A percentile compares a stretch with the other conserved stretches of the same genome.
These are phyloP conservation scores for Salix arbutifolia DNA, from an alignment of 345 rosid species.

Conservation along the genomic window DNA sequence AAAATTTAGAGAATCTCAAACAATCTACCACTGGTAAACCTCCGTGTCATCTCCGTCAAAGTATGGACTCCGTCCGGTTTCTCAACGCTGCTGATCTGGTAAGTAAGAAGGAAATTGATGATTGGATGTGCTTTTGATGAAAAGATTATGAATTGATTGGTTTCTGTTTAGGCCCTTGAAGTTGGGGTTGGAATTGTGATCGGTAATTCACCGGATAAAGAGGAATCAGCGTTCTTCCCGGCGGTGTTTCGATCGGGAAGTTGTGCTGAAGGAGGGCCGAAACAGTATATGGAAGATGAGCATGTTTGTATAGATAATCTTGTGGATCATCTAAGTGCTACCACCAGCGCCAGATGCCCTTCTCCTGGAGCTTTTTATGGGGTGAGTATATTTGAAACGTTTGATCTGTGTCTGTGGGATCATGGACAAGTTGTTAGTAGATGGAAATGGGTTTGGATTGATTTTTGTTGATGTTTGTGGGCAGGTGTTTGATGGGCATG, in stretches of 20 bases:
- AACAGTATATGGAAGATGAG: slow-evolving; percentile 92
- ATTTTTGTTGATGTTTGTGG: slow-evolving; percentile 17
- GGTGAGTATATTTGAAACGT: slow-evolving; percentile 40
- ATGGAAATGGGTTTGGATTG: slow-evolving; percentile 4
- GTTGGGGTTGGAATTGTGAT: slow-evolving; percentile 48
- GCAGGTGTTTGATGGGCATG: slow-evolving; percentile 98
- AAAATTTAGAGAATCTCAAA: slow-evolving; percentile 43
- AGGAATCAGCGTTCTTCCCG: slow-evolving; percentile 50
- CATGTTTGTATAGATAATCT: slow-evolving; percentile 87
- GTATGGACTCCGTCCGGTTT: slow-evolving; percentile 43
- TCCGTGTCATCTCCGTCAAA: slow-evolving; percentile 57
- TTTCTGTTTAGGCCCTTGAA: slow-evolving; percentile 55
- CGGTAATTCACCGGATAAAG: slow-evolving; percentile 49
- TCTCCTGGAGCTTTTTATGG: slow-evolving; percentile 91
- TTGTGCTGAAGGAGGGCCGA: slow-evolving; percentile 88
- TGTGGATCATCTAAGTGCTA: slow-evolving; percentile 45
- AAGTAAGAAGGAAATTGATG: slow-evolving; percentile 6
- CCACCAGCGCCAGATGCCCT: slow-evolving; percentile 38
- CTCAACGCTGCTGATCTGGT: slow-evolving; percentile 52
- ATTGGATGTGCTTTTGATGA: background rate
- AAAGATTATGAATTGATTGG: background rate
- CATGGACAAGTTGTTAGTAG: background rate
- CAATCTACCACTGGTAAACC: slow-evolving; percentile 62
- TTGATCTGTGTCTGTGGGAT: background rate
- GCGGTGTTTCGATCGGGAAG: slow-evolving; percentile 80